These are phyloP conservation scores for Hortiboletus flavorubellus DNA, from an alignment of 768 basidiomycete genomes.

Conservation along the genomic window DNA sequence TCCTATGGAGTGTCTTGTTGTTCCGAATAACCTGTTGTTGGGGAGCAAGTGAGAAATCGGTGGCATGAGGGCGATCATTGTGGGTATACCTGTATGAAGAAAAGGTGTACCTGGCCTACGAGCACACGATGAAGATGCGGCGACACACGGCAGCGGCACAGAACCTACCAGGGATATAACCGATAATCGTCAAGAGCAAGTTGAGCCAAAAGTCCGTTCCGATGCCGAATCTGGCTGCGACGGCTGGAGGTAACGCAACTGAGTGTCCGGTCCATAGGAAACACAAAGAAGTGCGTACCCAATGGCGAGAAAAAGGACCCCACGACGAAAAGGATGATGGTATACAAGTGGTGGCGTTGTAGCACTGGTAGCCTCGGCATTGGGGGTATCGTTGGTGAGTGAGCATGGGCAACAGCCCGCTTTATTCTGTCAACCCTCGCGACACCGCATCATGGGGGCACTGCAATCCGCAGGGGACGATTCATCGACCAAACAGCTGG, in stretches of 20 bases:
- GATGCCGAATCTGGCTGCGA: conserved; percentile 90
- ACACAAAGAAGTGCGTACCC: conserved; percentile 45
- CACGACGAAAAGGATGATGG: conserved; percentile 76
- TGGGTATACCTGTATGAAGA: conserved; percentile 74
- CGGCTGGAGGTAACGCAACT: conserved; percentile 51
- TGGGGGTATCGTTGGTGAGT: conserved; percentile 28
- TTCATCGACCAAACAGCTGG: no score
- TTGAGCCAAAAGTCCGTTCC: conserved; percentile 92
- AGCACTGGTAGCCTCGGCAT: conserved; percentile 52
- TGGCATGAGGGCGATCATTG: background rate
- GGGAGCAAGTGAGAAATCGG: conserved; percentile 8
- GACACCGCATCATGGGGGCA: no score
- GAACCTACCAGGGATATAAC: conserved; percentile 78
- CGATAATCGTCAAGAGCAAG: conserved; percentile 80
- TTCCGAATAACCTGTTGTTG: conserved; percentile 80
- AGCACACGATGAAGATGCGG: conserved; percentile 7
- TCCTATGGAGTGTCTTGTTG: conserved; percentile 87
- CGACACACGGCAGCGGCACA: background rate
- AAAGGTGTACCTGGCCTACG: conserved; percentile 86
- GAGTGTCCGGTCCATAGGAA: background rate
- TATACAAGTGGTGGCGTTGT: conserved; percentile 75
- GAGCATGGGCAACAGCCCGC: conserved; percentile 2
- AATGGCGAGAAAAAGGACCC: conserved; percentile 92
- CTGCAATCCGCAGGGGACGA: no score
- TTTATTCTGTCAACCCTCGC: no score